Evolutionary conservation across 192 early-diverging fungal species (phyloP).

Genomic region (Cladochytrium replicatum): DNA sequence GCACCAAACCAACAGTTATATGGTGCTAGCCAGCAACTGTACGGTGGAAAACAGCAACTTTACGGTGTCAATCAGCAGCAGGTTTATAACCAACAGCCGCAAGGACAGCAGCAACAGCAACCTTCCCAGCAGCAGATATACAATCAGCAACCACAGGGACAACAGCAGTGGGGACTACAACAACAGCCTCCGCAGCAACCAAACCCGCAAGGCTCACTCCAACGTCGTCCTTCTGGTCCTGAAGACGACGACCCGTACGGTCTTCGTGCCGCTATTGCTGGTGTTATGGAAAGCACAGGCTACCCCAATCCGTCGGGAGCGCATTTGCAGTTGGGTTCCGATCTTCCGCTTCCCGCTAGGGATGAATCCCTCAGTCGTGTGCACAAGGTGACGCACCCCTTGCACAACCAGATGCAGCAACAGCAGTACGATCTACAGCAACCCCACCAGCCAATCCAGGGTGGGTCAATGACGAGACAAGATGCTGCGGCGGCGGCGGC

Average conservation of each 20-base stretch:
- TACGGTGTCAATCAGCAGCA: background rate
- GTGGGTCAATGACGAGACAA: constrained; percentile 9
- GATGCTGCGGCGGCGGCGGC: constrained; percentile 18
- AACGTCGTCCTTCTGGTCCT: background rate
- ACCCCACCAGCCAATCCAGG: background rate
- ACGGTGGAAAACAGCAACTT: no score
- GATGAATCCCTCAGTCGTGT: constrained; percentile 7
- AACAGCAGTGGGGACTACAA: background rate
- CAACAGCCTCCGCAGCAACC: background rate
- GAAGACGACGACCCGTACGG: no score
- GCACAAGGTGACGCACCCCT: constrained; percentile 8
- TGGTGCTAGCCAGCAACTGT: no score
- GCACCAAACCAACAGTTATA: background rate
- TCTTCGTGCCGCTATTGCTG: no score
- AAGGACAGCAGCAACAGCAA: background rate
- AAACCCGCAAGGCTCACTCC: background rate
- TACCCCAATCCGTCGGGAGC: no score
- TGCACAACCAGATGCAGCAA: background rate
- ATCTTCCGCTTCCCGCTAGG: background rate
- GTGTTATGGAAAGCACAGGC: no score
- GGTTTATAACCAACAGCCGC: background rate
- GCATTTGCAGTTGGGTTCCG: background rate
- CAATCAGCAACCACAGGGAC: background rate
- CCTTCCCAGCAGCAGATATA: background rate
- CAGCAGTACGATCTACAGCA: constrained; percentile 3